Evolutionary conservation across 768 basidiomycete species (phyloP).

Genomic region (Clathrus columnatus): DNA sequence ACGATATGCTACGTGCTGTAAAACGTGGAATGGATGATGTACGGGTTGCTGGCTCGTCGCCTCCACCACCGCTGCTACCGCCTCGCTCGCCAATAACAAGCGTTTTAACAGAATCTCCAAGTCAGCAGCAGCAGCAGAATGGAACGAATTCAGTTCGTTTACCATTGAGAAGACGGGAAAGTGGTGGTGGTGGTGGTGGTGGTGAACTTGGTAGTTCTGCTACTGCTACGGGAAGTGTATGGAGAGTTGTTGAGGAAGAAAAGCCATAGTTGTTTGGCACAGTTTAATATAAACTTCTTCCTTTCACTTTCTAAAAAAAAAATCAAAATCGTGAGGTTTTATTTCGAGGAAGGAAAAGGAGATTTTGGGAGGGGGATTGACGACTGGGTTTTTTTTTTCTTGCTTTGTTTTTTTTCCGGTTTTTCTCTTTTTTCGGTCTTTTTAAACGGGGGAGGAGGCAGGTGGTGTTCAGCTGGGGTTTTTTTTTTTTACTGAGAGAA

Average conservation of each 20-base stretch:
- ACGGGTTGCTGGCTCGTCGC: constrained; percentile 26
- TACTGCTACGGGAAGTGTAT: neutral
- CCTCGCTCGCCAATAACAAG: too few species aligned
- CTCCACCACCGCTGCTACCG: too few species aligned
- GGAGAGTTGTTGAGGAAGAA: neutral
- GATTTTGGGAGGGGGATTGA: neutral
- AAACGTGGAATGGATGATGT: constrained; percentile 73
- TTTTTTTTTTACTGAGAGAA: neutral
- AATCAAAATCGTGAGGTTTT: neutral
- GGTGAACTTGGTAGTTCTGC: neutral
- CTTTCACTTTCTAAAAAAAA: too few species aligned
- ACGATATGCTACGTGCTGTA: constrained; percentile 61
- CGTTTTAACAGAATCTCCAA: too few species aligned
- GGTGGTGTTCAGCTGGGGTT: neutral
- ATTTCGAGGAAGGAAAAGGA: neutral
- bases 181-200: neutral
- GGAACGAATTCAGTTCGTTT: too few species aligned
- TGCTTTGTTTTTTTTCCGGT: neutral
- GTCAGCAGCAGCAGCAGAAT: too few species aligned
- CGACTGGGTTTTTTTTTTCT: neutral
- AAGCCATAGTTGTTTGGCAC: neutral
- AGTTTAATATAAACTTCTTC: neutral
- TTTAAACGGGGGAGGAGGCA: too few species aligned
- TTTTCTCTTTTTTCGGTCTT: neutral
- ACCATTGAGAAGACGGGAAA: too few species aligned